Evolutionary conservation across 257 asterid genomes (phyloP).

Genomic region (Vinca minor): DNA sequence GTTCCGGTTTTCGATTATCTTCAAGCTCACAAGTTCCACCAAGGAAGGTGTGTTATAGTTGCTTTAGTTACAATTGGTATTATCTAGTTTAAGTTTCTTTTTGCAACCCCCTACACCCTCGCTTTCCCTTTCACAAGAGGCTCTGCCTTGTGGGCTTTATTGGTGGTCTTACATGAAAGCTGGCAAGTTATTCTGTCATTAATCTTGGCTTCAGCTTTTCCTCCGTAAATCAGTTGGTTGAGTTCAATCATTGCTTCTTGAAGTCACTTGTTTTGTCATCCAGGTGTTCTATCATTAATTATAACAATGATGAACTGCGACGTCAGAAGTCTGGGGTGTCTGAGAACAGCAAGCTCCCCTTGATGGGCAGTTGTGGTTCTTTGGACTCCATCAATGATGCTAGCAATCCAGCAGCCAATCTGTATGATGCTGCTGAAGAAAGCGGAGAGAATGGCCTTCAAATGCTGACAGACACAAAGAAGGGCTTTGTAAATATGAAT

Average conservation of each 20-base stretch:
- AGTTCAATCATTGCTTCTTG: constrained; percentile 2
- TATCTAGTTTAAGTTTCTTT: neutral
- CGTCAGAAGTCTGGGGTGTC: constrained; percentile 31
- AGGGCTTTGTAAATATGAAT: constrained; percentile 47
- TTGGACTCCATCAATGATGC: constrained; percentile 29
- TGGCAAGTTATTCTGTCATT: neutral
- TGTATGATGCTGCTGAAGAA: constrained; percentile 25
- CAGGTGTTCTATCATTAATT: constrained; percentile 27
- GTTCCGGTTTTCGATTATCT: constrained; percentile 66
- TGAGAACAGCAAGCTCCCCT: constrained; percentile 23
- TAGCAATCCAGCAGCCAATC: constrained; percentile 22
- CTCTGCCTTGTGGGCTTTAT: neutral
- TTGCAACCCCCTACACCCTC: neutral
- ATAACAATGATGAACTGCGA: constrained; percentile 27
- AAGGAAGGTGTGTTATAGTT: constrained; percentile 43
- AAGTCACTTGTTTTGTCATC: constrained; percentile 14
- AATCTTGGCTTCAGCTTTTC: neutral
- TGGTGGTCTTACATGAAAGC: neutral
- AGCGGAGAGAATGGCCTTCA: constrained; percentile 31
- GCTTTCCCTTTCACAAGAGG: neutral
- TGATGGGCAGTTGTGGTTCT: constrained; percentile 29
- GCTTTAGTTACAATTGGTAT: constrained; percentile 2
- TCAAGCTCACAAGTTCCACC: constrained; percentile 52
- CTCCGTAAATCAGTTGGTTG: neutral
- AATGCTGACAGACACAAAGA: constrained; percentile 29